Percentiles rank a stretch among this genome's conserved stretches.
Evolutionary conservation across 2,329 filamentous ascomycete genomes (phyloP).

Genomic region (Paecilomyces fulvus): DNA sequence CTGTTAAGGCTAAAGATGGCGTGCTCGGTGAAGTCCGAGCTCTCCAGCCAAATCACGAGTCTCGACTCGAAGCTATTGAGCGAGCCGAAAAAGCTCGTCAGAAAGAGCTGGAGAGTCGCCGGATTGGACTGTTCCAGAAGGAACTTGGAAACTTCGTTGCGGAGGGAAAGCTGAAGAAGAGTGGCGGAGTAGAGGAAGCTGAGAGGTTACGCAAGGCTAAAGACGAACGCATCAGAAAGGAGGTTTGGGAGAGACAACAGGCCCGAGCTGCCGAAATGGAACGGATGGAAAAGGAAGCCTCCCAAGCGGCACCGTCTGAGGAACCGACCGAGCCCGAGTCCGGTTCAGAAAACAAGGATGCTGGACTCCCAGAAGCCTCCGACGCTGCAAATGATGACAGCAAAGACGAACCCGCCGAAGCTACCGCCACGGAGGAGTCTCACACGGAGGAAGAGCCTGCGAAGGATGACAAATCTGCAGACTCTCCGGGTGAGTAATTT

Average conservation of each 20-base stretch:
- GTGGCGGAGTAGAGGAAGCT: slow-evolving; percentile 86
- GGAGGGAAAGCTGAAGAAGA: slow-evolving; percentile 90
- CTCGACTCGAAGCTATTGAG: slow-evolving; percentile 88
- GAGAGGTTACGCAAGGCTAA: slow-evolving; percentile 76
- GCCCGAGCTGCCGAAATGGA: slow-evolving; percentile 44
- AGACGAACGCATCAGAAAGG: slow-evolving; percentile 75
- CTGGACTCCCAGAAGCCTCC: slow-evolving; percentile 3
- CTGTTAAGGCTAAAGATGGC: slow-evolving; percentile 75
- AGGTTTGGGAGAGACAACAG: slow-evolving; percentile 54
- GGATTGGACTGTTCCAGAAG: slow-evolving; percentile 68
- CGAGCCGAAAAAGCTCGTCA: slow-evolving; percentile 88
- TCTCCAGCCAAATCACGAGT: slow-evolving; percentile 87
- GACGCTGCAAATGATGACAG: background rate
- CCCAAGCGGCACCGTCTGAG: slow-evolving; percentile 13
- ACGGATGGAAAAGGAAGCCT: slow-evolving; percentile 21
- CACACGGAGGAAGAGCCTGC: slow-evolving; percentile 1
- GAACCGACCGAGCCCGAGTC: slow-evolving; percentile 5
- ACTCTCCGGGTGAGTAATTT: slow-evolving; percentile 5
- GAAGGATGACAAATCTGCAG: slow-evolving; percentile 1
- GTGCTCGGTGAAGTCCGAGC: slow-evolving; percentile 90
- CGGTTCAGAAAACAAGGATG: slow-evolving; percentile 1
- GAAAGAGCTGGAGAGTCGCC: slow-evolving; percentile 73
- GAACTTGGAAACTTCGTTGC: slow-evolving; percentile 80
- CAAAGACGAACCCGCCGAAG: slow-evolving; percentile 5
- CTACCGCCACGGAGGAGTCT: background rate